Percentiles rank a stretch among this genome's conserved stretches.
phyloP scores from a whole-genome alignment of 2,329 filamentous ascomycete genomes.

The Penicillium sp. region DNA sequence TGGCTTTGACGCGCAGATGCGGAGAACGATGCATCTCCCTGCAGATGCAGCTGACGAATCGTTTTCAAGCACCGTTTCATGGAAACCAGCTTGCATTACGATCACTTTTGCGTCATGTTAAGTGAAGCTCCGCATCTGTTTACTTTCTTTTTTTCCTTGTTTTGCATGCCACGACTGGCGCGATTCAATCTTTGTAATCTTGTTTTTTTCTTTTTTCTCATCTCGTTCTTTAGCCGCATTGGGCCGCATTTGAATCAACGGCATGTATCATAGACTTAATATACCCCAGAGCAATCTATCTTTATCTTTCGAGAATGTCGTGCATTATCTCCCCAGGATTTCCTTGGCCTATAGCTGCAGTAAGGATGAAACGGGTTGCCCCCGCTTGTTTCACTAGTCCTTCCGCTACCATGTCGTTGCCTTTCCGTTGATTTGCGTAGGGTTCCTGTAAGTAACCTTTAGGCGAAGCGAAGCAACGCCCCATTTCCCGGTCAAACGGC shows the following conservation, averaged over 20 bases:
- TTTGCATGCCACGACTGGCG: conserved; percentile 14
- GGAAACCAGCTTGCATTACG: conserved; percentile 2
- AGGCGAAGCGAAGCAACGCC: neutral
- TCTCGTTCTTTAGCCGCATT: conserved; percentile 17
- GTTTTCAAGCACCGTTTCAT: neutral
- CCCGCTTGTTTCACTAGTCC: conserved; percentile 18
- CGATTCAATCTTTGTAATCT: conserved; percentile 9
- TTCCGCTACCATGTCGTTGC: neutral
- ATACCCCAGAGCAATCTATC: conserved; percentile 35
- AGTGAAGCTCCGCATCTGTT: neutral
- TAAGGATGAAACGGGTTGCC: conserved; percentile 15
- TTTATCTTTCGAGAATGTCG: conserved; percentile 14
- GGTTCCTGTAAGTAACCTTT: neutral
- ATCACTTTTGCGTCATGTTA: conserved; percentile 10
- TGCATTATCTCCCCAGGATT: conserved; percentile 19
- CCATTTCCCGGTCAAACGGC: neutral
- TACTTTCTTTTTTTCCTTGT: conserved; percentile 2
- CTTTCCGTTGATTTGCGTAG: neutral
- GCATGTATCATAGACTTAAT: conserved; percentile 42
- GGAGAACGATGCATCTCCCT: conserved; percentile 11
- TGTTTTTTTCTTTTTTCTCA: conserved; percentile 14
- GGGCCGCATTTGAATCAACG: conserved; percentile 30
- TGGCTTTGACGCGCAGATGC: conserved; percentile 19
- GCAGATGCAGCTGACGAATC: neutral
- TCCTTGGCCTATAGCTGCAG: neutral